Evolutionary conservation across 148 eudicot species (phyloP).

Genomic region (Persicaria tinctoria): DNA sequence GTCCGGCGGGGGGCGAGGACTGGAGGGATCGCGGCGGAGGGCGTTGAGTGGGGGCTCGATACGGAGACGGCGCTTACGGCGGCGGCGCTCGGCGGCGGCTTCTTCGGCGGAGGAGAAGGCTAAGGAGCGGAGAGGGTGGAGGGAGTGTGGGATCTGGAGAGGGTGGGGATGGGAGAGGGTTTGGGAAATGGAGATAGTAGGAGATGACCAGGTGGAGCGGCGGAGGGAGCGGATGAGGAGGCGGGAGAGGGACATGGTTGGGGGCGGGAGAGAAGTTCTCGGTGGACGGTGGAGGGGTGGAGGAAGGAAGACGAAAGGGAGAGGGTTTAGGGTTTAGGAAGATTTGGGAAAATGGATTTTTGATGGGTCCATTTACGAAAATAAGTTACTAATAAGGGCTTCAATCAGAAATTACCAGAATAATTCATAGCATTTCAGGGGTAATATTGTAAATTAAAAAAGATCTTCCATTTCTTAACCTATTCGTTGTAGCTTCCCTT

Average conservation of each 20-base stretch:
- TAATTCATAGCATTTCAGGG: no score
- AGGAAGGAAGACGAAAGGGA: not conserved
- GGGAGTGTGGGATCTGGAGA: slow-evolving; percentile 15
- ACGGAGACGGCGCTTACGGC: slow-evolving; percentile 85
- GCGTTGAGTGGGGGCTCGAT: slow-evolving; percentile 80
- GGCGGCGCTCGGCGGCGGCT: slow-evolving; percentile 94
- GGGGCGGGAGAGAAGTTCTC: not conserved
- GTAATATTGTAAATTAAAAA: no score
- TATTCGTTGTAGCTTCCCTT: no score
- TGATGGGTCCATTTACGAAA: no score
- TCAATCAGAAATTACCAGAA: no score
- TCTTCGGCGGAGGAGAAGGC: slow-evolving; percentile 89
- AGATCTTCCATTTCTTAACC: no score
- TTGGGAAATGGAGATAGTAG: slow-evolving; percentile 10
- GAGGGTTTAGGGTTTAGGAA: no score
- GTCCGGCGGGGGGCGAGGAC: slow-evolving; percentile 35
- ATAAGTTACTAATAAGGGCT: no score
- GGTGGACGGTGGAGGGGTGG: not conserved
- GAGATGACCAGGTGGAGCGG: slow-evolving; percentile 13
- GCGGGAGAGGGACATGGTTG: slow-evolving; percentile 40
- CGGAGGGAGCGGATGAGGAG: slow-evolving; percentile 21
- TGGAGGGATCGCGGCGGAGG: slow-evolving; percentile 46
- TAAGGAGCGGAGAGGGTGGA: slow-evolving; percentile 30
- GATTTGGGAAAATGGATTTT: no score
- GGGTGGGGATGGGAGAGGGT: slow-evolving; percentile 13